These are phyloP conservation scores for Chara braunii DNA, from an alignment of 139 green algal genomes.

Conservation along the genomic window DNA sequence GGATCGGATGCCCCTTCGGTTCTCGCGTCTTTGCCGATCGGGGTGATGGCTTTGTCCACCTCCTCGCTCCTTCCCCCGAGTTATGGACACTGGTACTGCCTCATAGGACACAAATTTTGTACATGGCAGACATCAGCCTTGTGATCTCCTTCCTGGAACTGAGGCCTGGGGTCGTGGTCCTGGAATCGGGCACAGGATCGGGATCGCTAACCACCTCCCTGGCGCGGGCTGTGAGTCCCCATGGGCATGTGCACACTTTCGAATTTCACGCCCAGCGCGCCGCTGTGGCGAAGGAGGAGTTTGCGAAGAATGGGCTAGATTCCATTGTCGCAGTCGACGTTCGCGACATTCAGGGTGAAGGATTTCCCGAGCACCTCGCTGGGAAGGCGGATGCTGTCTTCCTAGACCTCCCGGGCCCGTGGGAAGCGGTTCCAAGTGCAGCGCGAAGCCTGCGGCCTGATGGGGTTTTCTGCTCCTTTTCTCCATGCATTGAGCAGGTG, in stretches of 20 bases:
- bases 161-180: constrained; percentile 58
- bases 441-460: constrained; percentile 58
- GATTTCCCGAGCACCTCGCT: constrained; percentile 65
- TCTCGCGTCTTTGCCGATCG: constrained; percentile 7
- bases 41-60: constrained; percentile 32
- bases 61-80: constrained; percentile 32
- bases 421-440: constrained; percentile 64
- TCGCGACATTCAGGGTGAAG: constrained; percentile 41
- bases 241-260: constrained; percentile 81
- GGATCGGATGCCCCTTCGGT: constrained; percentile 29
- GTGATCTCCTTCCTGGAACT: constrained; percentile 72
- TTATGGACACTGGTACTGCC: constrained; percentile 48
- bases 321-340: constrained; percentile 35
- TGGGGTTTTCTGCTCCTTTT: constrained; percentile 85
- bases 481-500: constrained; percentile 97
- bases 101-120: constrained; percentile 70
- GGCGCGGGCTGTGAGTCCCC: constrained; percentile 65
- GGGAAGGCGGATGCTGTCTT: constrained; percentile 75
- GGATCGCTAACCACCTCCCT: constrained; percentile 85
- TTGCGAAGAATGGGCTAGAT: constrained; percentile 43
- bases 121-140: constrained; percentile 58
- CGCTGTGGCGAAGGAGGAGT: constrained; percentile 50
- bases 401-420: constrained; percentile 87
- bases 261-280: constrained; percentile 80
- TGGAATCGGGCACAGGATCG: constrained; percentile 84